These are phyloP conservation scores for Bretziella fagacearum DNA, from an alignment of 2,329 filamentous ascomycete species.

Conservation along the genomic window DNA sequence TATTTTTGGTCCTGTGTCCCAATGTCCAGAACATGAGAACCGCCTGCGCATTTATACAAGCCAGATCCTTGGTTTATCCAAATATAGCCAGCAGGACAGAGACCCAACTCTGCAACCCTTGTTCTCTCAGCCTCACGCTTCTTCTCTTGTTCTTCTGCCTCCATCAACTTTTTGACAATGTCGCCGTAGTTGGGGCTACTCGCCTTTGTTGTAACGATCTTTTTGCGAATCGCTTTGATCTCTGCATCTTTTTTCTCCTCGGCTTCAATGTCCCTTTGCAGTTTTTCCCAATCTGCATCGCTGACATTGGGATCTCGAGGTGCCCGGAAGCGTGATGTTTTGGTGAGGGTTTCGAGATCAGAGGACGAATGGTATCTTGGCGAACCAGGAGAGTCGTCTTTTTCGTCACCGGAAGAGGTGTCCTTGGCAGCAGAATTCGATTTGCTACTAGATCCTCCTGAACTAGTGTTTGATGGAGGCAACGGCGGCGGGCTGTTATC, in stretches of 20 bases:
- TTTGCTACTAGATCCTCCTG: no score
- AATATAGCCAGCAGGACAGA: conserved; percentile 36
- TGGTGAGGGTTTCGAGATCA: neutral
- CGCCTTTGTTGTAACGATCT: conserved; percentile 12
- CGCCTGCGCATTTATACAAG: conserved; percentile 48
- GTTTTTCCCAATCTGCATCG: conserved; percentile 43
- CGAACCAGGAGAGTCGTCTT: neutral
- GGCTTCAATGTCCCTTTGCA: conserved; percentile 32
- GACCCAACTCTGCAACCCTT: conserved; percentile 35
- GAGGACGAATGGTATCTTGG: no score
- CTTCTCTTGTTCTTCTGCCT: conserved; percentile 24
- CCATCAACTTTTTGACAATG: conserved; percentile 23
- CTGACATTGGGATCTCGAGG: conserved; percentile 39
- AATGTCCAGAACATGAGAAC: no score
- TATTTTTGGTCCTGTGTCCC: no score
- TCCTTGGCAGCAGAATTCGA: neutral
- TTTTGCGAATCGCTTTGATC: conserved; percentile 21
- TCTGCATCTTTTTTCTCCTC: conserved; percentile 25
- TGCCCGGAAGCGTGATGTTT: neutral
- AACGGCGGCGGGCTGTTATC: neutral
- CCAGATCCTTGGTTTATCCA: conserved; percentile 41
- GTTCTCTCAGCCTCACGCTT: conserved; percentile 25
- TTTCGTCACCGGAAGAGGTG: neutral
- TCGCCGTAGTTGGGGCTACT: conserved; percentile 19
- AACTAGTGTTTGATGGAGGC: neutral